Evolutionary conservation across 2,329 filamentous ascomycete genomes (phyloP).

Genomic region (Grosmannia huntii): DNA sequence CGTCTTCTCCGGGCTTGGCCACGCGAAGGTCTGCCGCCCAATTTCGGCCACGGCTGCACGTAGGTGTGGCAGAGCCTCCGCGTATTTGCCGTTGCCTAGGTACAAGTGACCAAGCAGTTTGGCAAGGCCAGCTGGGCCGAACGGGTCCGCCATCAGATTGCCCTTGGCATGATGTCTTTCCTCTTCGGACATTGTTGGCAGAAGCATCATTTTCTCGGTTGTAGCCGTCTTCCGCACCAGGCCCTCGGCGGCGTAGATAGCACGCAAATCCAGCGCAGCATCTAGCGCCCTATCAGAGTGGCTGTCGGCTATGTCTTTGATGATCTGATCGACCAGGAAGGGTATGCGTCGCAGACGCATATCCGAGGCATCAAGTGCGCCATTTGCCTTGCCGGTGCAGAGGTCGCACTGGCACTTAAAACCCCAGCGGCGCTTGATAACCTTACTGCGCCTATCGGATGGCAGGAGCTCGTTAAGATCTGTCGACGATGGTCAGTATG

Average conservation of each 20-base stretch:
- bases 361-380: constrained; percentile 13
- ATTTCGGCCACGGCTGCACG: constrained; percentile 4
- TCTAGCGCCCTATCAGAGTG: constrained; percentile 13
- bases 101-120: constrained; percentile 1
- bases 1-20: neutral
- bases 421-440: constrained; percentile 14
- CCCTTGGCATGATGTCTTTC: neutral
- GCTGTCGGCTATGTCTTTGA: neutral
- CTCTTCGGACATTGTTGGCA: neutral
- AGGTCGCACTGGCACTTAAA: constrained; percentile 18
- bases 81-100: neutral
- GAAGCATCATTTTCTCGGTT: neutral
- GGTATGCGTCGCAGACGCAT: constrained; percentile 10
- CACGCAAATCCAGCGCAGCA: neutral
- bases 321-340: neutral
- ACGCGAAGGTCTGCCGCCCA: constrained; percentile 1
- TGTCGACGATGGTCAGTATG: neutral
- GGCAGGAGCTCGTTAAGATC: constrained; percentile 13
- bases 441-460: constrained; percentile 9
- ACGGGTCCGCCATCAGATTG: constrained; percentile 4
- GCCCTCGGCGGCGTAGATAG: constrained; percentile 1
- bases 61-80: constrained; percentile 2
- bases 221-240: neutral
- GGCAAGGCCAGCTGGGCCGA: constrained; percentile 3
- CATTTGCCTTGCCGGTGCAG: constrained; percentile 8